These are phyloP conservation scores for Coleophoma cylindrospora DNA, from an alignment of 2,329 filamentous ascomycete genomes.

Conservation along the genomic window DNA sequence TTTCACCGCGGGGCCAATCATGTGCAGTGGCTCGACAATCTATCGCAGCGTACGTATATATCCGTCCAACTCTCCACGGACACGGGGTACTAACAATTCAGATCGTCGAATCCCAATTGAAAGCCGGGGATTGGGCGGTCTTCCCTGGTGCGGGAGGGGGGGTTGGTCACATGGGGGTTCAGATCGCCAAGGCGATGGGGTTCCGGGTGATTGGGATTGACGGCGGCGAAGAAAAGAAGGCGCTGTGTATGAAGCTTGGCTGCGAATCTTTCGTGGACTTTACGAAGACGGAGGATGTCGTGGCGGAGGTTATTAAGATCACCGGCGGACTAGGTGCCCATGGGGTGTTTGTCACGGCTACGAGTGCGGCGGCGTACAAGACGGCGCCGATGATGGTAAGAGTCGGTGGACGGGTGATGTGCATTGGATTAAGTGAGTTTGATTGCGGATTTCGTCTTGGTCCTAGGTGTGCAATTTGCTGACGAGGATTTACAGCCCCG, in stretches of 20 bases:
- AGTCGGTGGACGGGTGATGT: conserved; percentile 8
- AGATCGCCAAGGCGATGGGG: conserved; percentile 15
- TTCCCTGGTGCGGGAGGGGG: conserved; percentile 3
- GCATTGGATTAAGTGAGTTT: conserved; percentile 6
- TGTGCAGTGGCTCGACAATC: conserved; percentile 5
- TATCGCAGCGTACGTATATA: conserved; percentile 1
- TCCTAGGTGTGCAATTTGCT: background rate
- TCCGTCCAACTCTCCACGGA: background rate
- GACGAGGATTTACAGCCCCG: background rate
- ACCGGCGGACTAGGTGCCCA: conserved; percentile 6
- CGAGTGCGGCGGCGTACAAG: conserved; percentile 3
- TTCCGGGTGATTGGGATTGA: conserved; percentile 7
- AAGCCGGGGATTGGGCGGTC: conserved; percentile 1
- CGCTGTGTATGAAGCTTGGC: conserved; percentile 44
- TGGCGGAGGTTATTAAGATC: conserved; percentile 62
- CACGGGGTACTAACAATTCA: background rate
- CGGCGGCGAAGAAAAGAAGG: conserved; percentile 1
- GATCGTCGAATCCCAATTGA: background rate
- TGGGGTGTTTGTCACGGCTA: conserved; percentile 8
- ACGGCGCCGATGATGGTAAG: conserved; percentile 3
- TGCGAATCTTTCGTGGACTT: conserved; percentile 75
- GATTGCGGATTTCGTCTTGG: background rate
- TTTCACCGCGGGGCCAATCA: conserved; percentile 5
- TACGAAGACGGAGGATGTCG: conserved; percentile 68
- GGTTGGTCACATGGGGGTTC: conserved; percentile 6